Evolutionary conservation across 1,139 yeast species (phyloP).

Genomic region (Nakaseomyces nivariensis): DNA sequence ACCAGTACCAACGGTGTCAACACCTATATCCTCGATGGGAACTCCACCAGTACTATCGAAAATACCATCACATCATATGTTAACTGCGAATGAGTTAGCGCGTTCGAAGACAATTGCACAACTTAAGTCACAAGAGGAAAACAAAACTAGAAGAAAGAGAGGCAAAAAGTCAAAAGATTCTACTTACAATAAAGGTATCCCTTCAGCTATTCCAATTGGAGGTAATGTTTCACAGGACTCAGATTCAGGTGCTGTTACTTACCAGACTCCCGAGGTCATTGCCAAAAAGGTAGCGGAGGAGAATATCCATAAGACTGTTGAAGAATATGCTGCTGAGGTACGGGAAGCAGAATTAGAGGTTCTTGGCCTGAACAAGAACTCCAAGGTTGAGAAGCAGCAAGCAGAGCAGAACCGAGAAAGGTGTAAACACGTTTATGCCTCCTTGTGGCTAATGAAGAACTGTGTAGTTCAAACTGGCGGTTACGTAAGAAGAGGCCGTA

Average conservation of each 20-base stretch:
- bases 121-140: not conserved
- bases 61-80: not conserved
- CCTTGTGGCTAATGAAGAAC: conserved; percentile 66
- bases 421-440: conserved; percentile 68
- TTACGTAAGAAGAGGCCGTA: conserved; percentile 74
- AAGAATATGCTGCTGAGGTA: conserved; percentile 25
- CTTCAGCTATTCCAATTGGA: not conserved
- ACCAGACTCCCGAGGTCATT: not conserved
- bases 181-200: not conserved
- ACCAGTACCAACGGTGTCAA: not conserved
- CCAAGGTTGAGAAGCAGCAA: conserved; percentile 24
- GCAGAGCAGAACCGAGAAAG: conserved; percentile 41
- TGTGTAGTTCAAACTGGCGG: conserved; percentile 58
- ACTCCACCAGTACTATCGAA: not conserved
- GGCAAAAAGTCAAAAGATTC: not conserved
- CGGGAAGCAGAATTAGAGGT: conserved; percentile 26
- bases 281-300: conserved; percentile 1
- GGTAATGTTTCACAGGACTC: not conserved
- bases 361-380: conserved; percentile 20
- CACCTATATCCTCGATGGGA: not conserved
- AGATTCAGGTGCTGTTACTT: not conserved
- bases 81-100: not conserved
- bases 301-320: conserved; percentile 12
- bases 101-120: not conserved
- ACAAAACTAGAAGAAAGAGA: not conserved